Evolutionary conservation across 306 rosid species (phyloP).

Genomic region (Chamaecrista fasciculata): DNA sequence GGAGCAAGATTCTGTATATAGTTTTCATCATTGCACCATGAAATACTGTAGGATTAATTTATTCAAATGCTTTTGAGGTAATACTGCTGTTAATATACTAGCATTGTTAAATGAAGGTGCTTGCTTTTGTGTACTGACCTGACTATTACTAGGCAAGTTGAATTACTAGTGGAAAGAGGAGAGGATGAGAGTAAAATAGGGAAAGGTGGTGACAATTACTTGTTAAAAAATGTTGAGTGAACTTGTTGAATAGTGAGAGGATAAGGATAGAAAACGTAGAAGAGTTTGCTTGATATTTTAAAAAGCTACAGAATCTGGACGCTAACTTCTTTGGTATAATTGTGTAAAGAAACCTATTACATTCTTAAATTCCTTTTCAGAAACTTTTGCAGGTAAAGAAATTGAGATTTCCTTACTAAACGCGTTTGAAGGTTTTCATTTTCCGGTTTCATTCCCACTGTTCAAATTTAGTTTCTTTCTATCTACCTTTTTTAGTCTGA

Average conservation of each 20-base stretch:
- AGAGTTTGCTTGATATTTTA: background rate
- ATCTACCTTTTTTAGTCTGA: background rate
- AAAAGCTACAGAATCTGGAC: slow-evolving; percentile 6
- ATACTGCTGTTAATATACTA: background rate
- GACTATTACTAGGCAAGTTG: background rate
- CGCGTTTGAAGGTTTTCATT: slow-evolving; percentile 18
- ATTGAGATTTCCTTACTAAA: slow-evolving; percentile 13
- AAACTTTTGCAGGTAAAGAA: slow-evolving; percentile 16
- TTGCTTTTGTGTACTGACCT: background rate
- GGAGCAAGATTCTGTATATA: background rate
- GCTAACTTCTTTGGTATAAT: slow-evolving; percentile 2
- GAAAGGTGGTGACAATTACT: slow-evolving; percentile 23
- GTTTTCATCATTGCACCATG: background rate
- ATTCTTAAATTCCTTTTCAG: slow-evolving; percentile 1
- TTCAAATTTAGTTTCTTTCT: slow-evolving; percentile 5
- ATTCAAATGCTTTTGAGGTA: slow-evolving; percentile 7
- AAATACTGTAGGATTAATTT: background rate
- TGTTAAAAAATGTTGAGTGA: slow-evolving; percentile 14
- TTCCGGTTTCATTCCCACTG: slow-evolving; percentile 12
- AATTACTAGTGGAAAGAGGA: slow-evolving; percentile 9
- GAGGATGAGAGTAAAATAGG: slow-evolving; percentile 14
- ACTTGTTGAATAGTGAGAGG: slow-evolving; percentile 16
- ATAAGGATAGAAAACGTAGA: background rate
- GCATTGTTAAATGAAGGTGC: background rate
- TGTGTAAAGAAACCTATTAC: background rate